A percentile compares a stretch with the other conserved stretches of the same genome.
These are phyloP conservation scores for Aspergillus biplanus DNA, from an alignment of 495 filamentous ascomycete genomes.

Conservation along the genomic window DNA sequence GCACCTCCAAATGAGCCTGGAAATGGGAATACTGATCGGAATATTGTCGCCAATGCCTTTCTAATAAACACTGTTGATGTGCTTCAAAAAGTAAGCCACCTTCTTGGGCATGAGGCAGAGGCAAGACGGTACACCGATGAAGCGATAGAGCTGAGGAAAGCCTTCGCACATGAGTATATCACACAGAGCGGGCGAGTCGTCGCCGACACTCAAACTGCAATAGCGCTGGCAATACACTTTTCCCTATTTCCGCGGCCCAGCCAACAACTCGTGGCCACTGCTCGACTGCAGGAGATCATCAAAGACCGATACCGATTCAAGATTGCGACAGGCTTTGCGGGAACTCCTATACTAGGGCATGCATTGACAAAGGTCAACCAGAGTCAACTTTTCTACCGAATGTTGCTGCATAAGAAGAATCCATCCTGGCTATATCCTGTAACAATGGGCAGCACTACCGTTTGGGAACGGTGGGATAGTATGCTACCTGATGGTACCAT, in stretches of 20 bases:
- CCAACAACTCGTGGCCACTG: too few relatives aligned
- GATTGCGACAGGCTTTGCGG: conserved; percentile 58
- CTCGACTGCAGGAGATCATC: too few relatives aligned
- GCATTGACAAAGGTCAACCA: conserved; percentile 43
- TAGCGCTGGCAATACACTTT: conserved; percentile 48
- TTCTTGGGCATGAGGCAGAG: background rate
- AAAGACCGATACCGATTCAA: too few relatives aligned
- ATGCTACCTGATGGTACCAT: conserved; percentile 53
- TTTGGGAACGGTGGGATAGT: conserved; percentile 61
- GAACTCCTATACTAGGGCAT: conserved; percentile 52
- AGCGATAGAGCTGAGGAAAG: background rate
- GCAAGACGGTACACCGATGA: conserved; percentile 24
- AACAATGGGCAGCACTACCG: conserved; percentile 53
- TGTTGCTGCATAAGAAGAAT: conserved; percentile 42
- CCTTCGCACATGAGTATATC: conserved; percentile 50
- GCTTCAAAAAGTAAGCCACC: background rate
- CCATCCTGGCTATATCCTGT: conserved; percentile 57
- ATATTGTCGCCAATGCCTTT: conserved; percentile 54
- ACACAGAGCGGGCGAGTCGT: conserved; percentile 39
- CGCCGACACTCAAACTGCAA: conserved; percentile 52
- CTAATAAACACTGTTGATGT: conserved; percentile 30
- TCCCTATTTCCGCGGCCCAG: too few relatives aligned
- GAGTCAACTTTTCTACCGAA: conserved; percentile 36
- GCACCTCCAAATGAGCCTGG: conserved; percentile 48
- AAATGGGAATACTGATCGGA: conserved; percentile 40